Conservation (phyloP, 1,139 yeast species). For the Nakaseomyces glabratus region DNA sequence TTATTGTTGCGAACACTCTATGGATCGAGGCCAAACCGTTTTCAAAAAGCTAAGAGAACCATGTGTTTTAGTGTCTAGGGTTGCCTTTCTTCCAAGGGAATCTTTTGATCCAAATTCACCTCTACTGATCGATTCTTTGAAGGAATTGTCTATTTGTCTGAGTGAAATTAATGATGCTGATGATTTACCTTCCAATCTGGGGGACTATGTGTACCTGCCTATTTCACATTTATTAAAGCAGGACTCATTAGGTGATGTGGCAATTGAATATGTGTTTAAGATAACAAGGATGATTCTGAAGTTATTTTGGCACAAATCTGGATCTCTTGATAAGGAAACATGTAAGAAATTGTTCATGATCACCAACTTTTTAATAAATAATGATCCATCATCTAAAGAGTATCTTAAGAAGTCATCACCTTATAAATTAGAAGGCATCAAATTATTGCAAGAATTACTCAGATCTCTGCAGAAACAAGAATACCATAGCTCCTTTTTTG, state of each 20-base stretch:
- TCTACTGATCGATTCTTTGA: constrained; percentile 30
- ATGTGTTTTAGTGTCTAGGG: constrained; percentile 38
- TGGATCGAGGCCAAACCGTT: not conserved
- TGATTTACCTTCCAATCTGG: constrained; percentile 36
- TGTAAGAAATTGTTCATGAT: constrained; percentile 46
- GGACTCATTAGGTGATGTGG: constrained; percentile 37
- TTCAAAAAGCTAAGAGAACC: constrained; percentile 29
- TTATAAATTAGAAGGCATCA: constrained; percentile 37
- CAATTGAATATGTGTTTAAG: constrained; percentile 37
- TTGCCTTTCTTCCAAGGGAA: constrained; percentile 35
- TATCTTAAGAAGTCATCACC: constrained; percentile 30
- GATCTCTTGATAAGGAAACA: constrained; percentile 34
- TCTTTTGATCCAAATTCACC: constrained; percentile 29
- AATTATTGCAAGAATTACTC: constrained; percentile 26
- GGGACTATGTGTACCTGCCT: constrained; percentile 58
- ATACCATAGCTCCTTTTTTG: constrained; percentile 32
- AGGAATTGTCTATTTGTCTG: constrained; percentile 27
- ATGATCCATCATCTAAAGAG: constrained; percentile 19
- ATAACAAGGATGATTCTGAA: constrained; percentile 36
- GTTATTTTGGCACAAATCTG: constrained; percentile 40
- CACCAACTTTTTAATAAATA: constrained; percentile 37
- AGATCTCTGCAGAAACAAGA: constrained; percentile 18
- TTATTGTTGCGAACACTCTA: too few species aligned
- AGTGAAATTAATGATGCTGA: constrained; percentile 11
- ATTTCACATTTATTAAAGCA: constrained; percentile 43